phyloP scores from a whole-genome alignment of 2,329 filamentous ascomycete species.

The Dendryphion nanum region DNA sequence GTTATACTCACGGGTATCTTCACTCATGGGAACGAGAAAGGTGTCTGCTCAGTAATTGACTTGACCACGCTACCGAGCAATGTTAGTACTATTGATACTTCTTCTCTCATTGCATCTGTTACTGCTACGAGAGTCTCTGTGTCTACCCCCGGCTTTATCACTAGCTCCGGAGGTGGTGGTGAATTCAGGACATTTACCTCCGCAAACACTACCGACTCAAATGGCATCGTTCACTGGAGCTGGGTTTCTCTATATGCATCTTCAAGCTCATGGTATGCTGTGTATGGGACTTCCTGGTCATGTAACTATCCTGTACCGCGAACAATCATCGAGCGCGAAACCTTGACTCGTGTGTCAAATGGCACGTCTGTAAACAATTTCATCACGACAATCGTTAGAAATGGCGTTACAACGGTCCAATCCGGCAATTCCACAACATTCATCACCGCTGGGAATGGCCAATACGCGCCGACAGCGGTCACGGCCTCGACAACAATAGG shows the following conservation, averaged over 20 bases:
- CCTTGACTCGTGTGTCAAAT: constrained; percentile 4
- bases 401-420: constrained; percentile 20
- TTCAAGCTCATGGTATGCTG: constrained; percentile 25
- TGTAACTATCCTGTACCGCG: constrained; percentile 20
- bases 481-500: constrained; percentile 23
- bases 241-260: constrained; percentile 24
- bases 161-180: constrained; percentile 18
- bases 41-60: constrained; percentile 11
- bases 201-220: constrained; percentile 17
- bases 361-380: constrained; percentile 6
- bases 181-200: constrained; percentile 21
- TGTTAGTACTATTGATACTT: constrained; percentile 15
- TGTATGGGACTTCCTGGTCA: constrained; percentile 24
- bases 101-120: constrained; percentile 22
- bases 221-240: constrained; percentile 19
- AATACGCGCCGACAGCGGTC: constrained; percentile 19
- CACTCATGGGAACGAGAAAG: constrained; percentile 15
- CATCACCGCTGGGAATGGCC: constrained; percentile 11
- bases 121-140: constrained; percentile 15
- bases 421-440: constrained; percentile 19
- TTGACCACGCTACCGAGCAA: constrained; percentile 2
- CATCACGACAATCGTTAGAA: constrained; percentile 24
- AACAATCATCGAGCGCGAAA: constrained; percentile 19
- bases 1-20: constrained; percentile 20
- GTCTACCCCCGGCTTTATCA: constrained; percentile 22